Evolutionary conservation across 2,329 filamentous ascomycete genomes (phyloP).

Genomic region (Hymenoscyphus fructigenus): DNA sequence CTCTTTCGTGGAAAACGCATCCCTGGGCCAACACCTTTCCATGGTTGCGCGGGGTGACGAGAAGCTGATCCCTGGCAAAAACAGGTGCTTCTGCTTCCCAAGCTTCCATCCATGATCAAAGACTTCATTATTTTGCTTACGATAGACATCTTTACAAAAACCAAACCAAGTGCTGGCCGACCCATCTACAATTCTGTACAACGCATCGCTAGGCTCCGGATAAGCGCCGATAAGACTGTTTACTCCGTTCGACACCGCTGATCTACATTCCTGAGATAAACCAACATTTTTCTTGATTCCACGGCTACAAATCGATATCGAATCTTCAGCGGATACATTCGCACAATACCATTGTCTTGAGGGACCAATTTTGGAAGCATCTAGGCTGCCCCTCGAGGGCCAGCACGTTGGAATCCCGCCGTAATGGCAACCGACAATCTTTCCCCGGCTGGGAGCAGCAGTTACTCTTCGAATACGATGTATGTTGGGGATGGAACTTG

Average conservation of each 20-base stretch:
- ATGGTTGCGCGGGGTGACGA: neutral
- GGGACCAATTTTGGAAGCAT: neutral
- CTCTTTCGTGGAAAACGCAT: no score
- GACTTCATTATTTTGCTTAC: neutral
- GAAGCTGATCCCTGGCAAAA: neutral
- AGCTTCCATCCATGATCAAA: neutral
- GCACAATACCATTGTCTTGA: neutral
- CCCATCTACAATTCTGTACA: neutral
- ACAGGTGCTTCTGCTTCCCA: no score
- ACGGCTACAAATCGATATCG: constrained; percentile 19
- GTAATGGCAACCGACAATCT: constrained; percentile 35
- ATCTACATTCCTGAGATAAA: constrained; percentile 9
- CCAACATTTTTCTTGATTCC: constrained; percentile 10
- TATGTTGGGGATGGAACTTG: constrained; percentile 80
- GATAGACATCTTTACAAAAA: neutral
- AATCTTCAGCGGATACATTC: neutral
- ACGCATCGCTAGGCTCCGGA: neutral
- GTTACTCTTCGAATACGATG: constrained; percentile 73
- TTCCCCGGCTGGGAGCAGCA: constrained; percentile 64
- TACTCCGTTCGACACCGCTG: neutral
- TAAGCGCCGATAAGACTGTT: neutral
- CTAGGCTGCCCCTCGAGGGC: constrained; percentile 23
- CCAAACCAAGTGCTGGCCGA: neutral
- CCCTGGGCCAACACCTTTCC: no score
- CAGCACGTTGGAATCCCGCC: constrained; percentile 21